Percentiles rank a stretch among this genome's conserved stretches.
Evolutionary conservation across 2,329 filamentous ascomycete species (phyloP).

Genomic region (Fusarium drepaniforme): DNA sequence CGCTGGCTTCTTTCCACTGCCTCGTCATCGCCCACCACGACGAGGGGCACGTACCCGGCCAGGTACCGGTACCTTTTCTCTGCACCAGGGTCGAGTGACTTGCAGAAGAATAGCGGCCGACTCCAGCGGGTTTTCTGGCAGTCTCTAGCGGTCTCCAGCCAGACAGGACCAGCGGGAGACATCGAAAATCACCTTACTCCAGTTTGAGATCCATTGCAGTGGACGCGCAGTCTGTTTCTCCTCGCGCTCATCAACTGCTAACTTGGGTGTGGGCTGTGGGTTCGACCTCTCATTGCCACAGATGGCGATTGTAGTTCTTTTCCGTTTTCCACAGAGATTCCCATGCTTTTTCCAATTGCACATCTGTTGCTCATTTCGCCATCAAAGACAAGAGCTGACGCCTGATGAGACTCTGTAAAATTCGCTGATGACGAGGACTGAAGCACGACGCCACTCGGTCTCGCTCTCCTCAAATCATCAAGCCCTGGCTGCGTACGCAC

Average conservation of each 20-base stretch:
- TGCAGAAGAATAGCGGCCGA: constrained; percentile 29
- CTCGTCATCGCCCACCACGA: constrained; percentile 54
- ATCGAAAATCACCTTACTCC: constrained; percentile 14
- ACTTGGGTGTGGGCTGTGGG: not conserved
- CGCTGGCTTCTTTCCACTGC: constrained; percentile 45
- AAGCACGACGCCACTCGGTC: constrained; percentile 30
- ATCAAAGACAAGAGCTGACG: constrained; percentile 23
- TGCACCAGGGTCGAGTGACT: constrained; percentile 35
- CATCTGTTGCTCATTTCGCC: not conserved
- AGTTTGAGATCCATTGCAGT: not conserved
- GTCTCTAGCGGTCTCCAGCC: constrained; percentile 14
- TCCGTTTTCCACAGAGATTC: constrained; percentile 28
- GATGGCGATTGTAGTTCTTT: constrained; percentile 35
- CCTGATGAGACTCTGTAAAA: constrained; percentile 15
- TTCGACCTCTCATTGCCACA: constrained; percentile 27
- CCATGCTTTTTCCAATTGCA: constrained; percentile 25
- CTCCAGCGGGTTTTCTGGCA: constrained; percentile 16
- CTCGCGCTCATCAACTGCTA: constrained; percentile 34
- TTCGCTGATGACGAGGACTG: constrained; percentile 36
- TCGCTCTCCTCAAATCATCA: constrained; percentile 12
- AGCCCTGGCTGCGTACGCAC: constrained; percentile 12
- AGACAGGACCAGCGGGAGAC: constrained; percentile 13
- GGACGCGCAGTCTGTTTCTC: constrained; percentile 23
- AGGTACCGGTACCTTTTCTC: constrained; percentile 46
- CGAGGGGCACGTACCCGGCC: constrained; percentile 39